Percentiles rank a stretch among this genome's conserved stretches.
phyloP scores from a whole-genome alignment of 73 alveolate species.

The Paramecium sonneborni region DNA sequence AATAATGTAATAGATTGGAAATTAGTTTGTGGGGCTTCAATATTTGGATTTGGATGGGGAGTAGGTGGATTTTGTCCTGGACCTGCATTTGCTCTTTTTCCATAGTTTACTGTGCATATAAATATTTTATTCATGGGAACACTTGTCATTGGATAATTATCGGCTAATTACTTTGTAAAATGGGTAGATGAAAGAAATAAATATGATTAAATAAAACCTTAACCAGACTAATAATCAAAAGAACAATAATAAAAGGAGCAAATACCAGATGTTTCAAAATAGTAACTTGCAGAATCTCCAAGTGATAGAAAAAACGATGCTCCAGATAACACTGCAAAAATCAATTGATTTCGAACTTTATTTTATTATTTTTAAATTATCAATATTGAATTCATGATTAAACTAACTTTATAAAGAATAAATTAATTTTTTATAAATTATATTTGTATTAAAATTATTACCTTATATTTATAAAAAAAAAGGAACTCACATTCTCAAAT shows the following conservation, averaged over 20 bases:
- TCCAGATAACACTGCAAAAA: not conserved
- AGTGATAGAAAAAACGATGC: not conserved
- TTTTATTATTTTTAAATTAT: not conserved
- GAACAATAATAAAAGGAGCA: not conserved
- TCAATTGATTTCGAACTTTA: not conserved
- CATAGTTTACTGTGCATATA: slow-evolving; percentile 50
- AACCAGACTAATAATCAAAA: not conserved
- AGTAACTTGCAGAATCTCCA: slow-evolving; percentile 8
- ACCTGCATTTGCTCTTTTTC: slow-evolving; percentile 82
- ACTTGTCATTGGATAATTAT: slow-evolving; percentile 49
- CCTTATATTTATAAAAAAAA: too few relatives aligned
- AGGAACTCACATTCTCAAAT: too few relatives aligned
- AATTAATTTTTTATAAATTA: too few relatives aligned
- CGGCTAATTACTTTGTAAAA: slow-evolving; percentile 24
- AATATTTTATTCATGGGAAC: slow-evolving; percentile 40
- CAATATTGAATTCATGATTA: too few relatives aligned
- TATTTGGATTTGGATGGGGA: slow-evolving; percentile 99
- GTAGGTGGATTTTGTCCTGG: slow-evolving; percentile 98
- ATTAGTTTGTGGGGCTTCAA: slow-evolving; percentile 89
- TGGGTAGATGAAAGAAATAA: slow-evolving; percentile 7
- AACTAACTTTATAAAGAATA: too few relatives aligned
- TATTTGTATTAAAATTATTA: too few relatives aligned
- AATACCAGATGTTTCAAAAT: not conserved
- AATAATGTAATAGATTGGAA: slow-evolving; percentile 79
- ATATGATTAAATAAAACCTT: not conserved